These are phyloP conservation scores for Dalechampia spathulata DNA, from an alignment of 441 rosid genomes.

Conservation along the genomic window DNA sequence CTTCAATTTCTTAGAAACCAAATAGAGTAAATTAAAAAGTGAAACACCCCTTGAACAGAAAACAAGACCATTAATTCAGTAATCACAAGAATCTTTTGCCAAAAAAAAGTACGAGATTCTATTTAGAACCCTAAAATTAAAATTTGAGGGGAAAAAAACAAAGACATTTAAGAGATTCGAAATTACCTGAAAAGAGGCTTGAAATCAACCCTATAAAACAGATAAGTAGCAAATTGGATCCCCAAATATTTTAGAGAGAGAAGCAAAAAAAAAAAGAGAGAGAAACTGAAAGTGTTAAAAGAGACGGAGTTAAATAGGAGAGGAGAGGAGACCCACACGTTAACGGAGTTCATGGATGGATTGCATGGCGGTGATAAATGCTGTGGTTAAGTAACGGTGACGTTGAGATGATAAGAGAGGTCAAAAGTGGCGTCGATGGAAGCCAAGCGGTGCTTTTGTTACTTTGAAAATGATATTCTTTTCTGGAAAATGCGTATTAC, in stretches of 20 bases:
- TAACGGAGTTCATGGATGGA: slow-evolving; percentile 16
- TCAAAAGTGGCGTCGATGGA: slow-evolving; percentile 44
- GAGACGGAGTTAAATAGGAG: slow-evolving; percentile 25
- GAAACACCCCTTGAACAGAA: not conserved
- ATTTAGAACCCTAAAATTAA: too few species aligned
- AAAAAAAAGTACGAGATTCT: too few species aligned
- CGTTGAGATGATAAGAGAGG: slow-evolving; percentile 1
- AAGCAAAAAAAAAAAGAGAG: not conserved
- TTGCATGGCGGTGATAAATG: too few species aligned
- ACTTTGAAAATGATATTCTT: too few species aligned
- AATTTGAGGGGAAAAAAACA: slow-evolving; percentile 2
- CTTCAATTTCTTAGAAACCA: slow-evolving; percentile 17
- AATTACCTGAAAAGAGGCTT: slow-evolving; percentile 32
- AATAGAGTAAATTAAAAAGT: slow-evolving; percentile 6
- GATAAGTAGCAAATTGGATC: slow-evolving; percentile 22
- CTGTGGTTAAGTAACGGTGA: not conserved
- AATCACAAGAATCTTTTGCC: slow-evolving; percentile 29
- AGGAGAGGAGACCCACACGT: slow-evolving; percentile 1
- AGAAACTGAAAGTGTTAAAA: slow-evolving; percentile 28
- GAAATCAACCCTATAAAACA: slow-evolving; percentile 27
- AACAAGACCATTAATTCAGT: slow-evolving; percentile 15
- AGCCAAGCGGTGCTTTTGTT: too few species aligned
- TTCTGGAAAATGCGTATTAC: too few species aligned
- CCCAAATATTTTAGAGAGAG: slow-evolving; percentile 19
- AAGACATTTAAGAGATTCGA: slow-evolving; percentile 12